Percentiles rank a stretch among this genome's conserved stretches.
phyloP scores from a whole-genome alignment of 2,329 filamentous ascomycete species.

The Aspergillus sergii region DNA sequence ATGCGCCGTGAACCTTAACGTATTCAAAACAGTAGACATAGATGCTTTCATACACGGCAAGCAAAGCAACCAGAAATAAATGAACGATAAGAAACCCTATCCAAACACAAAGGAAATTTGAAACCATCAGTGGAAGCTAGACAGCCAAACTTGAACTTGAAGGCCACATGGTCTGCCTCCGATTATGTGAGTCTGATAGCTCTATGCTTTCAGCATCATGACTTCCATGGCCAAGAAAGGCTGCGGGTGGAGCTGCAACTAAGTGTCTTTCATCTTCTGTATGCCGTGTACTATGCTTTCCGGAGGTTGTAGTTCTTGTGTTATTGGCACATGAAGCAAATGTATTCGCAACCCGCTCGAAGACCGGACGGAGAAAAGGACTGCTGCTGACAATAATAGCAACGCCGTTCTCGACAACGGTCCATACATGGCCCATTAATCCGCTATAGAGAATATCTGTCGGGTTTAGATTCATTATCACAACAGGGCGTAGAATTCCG shows the following conservation, averaged over 20 bases:
- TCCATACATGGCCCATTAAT: not conserved
- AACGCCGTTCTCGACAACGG: not conserved
- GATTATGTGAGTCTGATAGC: not conserved
- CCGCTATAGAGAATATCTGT: not conserved
- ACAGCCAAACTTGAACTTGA: not conserved
- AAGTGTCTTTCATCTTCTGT: not conserved
- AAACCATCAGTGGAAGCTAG: not conserved
- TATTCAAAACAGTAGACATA: too few species aligned
- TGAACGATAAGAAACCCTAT: not conserved
- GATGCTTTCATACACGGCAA: not conserved
- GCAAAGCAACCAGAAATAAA: not conserved
- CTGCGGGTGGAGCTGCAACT: not conserved
- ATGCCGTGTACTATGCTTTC: not conserved
- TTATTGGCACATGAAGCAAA: not conserved
- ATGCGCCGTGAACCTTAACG: not conserved
- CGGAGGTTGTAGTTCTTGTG: not conserved
- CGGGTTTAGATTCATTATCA: not conserved
- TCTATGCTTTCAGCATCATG: not conserved
- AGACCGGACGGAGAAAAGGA: not conserved
- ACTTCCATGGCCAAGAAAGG: not conserved
- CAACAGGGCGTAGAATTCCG: not conserved
- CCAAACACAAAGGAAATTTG: not conserved
- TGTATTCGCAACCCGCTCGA: not conserved
- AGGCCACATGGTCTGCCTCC: not conserved
- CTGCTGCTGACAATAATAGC: not conserved